Base-by-base conservation (phyloP, 495 filamentous ascomycete genomes). In the Niebla homalea region DNA sequence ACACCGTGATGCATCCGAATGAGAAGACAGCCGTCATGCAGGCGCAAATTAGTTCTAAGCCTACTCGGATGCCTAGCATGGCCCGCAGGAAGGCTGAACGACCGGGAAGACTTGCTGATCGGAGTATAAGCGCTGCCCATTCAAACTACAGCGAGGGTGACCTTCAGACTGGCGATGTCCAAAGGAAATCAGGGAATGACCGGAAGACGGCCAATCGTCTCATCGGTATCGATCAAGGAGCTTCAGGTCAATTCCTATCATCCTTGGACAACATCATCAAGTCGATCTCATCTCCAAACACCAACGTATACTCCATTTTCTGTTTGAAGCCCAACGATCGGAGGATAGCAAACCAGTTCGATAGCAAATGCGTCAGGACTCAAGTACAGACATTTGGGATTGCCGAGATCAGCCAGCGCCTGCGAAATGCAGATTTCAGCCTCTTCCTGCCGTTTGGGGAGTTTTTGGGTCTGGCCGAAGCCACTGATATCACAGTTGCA, bases 251-350 rank as follows among this genome's bases (percentile, higher is more conserved):
- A 61, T 98, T 96, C 67, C 69, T 98, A 21, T 79, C 85, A 15
- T 84, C 89, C 5, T 74, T 98, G 26, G 87, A 94, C 50, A 89
- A 88, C 50, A 85, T 97, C 50, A 92, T 79, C 36, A 81, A 85
- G 57, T 87, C 85, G 36, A 69, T 98, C 40, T 85, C 79, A 29
- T 80, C 85, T 7, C 71, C 80, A 7, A 86, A 86, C 58, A 79
- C 86, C 10, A 98, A 96, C 60, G 78, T 85, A 14, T 98, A 97
- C 61, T 96, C 96, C 58, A 78, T 98, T 23, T 94, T 98, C 68
- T 97, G 92, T 57, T 70, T 98, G 45, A 97, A 98, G 65, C 92
- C 92, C 7, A 98, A 98, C 60, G 92, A 97, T 66, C 79, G 92
- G 18, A 83, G 90, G 22, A 98, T 98, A 54, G 90, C 92, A 45